Evolutionary conservation across 352 stramenopile genomes (phyloP).

Genomic region (Globisporangium carolinianum): DNA sequence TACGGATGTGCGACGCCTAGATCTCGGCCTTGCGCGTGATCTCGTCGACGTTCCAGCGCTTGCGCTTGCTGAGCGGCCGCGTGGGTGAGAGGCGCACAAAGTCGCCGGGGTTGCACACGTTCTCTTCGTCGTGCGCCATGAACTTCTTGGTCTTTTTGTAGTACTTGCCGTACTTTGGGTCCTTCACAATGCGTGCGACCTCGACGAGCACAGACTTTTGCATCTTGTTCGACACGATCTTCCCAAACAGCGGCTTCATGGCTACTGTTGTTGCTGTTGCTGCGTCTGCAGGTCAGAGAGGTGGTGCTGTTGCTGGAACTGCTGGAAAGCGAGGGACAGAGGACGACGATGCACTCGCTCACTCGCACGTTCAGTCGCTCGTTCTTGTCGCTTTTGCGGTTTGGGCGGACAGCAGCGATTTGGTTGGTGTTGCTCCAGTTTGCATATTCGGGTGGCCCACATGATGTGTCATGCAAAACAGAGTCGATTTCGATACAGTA

Average conservation of each 20-base stretch:
- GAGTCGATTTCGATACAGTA: too few species aligned
- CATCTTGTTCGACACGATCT: constrained; percentile 96
- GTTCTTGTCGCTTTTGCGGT: too few species aligned
- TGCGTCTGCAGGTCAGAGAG: too few species aligned
- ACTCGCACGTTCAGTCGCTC: constrained; percentile 3
- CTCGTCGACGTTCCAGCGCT: constrained; percentile 86
- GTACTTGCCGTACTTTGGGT: constrained; percentile 93
- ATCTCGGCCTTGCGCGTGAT: constrained; percentile 84
- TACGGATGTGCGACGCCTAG: constrained; percentile 26
- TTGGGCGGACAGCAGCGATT: too few species aligned
- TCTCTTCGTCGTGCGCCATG: constrained; percentile 95
- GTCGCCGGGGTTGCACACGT: constrained; percentile 90
- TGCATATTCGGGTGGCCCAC: too few species aligned
- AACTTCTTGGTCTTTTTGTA: constrained; percentile 96
- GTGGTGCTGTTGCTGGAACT: neutral
- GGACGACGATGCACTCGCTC: constrained; percentile 1
- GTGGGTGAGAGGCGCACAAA: constrained; percentile 71
- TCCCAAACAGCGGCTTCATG: constrained; percentile 92
- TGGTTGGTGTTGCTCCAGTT: constrained; percentile 21
- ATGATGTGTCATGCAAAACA: too few species aligned
- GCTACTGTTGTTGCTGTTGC: neutral
- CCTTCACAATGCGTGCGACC: constrained; percentile 91
- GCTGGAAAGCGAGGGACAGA: too few species aligned
- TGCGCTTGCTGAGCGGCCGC: constrained; percentile 81
- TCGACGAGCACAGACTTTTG: constrained; percentile 95